A percentile compares a stretch with the other conserved stretches of the same genome.
Evolutionary conservation across 176 grass and related monocot species (phyloP).

Genomic region (Bothriochloa decipiens): DNA sequence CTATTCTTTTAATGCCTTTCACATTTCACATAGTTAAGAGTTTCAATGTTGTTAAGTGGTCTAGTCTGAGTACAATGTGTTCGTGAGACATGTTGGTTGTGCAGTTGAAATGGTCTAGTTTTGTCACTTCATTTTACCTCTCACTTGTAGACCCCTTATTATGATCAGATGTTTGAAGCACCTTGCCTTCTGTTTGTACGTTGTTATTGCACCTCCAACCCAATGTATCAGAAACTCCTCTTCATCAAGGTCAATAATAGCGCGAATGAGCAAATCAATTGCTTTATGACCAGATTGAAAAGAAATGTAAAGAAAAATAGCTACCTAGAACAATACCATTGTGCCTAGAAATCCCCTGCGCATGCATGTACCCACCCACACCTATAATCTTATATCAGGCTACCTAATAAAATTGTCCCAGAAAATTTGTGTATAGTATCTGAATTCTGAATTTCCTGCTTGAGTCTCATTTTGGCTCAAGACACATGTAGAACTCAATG

Average conservation of each 20-base stretch:
- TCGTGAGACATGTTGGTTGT: neutral
- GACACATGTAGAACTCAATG: neutral
- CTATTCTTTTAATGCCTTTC: neutral
- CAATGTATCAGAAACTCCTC: too few relatives aligned
- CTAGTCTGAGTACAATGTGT: neutral
- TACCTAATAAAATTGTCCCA: neutral
- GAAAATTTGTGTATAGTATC: neutral
- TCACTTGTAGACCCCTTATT: too few relatives aligned
- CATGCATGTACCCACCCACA: neutral
- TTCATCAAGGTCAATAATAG: too few relatives aligned
- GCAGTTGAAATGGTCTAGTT: neutral
- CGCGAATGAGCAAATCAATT: too few relatives aligned
- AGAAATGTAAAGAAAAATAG: too few relatives aligned
- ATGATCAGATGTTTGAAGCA: too few relatives aligned
- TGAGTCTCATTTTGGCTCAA: neutral
- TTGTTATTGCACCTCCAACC: too few relatives aligned
- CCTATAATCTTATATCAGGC: neutral
- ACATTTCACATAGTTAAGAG: neutral
- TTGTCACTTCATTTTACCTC: too few relatives aligned
- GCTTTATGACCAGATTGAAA: too few relatives aligned
- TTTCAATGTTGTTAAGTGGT: neutral
- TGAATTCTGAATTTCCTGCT: neutral
- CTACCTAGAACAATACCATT: too few relatives aligned
- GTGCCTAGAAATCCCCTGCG: too few relatives aligned
- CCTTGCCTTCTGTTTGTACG: too few relatives aligned